Percentiles rank a stretch among this genome's conserved stretches.
phyloP scores from a whole-genome alignment of 1,284 basidiomycete species.

The Ceratobasidium sp. region DNA sequence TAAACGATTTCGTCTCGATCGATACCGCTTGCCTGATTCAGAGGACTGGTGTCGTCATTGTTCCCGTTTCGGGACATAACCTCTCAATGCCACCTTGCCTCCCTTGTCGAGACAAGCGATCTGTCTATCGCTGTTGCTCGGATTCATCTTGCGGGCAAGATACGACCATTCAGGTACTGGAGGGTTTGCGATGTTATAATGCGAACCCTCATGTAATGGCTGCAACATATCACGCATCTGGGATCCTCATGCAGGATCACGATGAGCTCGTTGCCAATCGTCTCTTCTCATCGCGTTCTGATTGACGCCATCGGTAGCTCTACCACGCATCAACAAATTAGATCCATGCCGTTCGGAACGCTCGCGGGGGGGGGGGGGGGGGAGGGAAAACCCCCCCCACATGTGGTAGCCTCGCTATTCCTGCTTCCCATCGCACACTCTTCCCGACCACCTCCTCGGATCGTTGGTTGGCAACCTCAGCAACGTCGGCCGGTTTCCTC shows the following conservation, averaged over 20 bases:
- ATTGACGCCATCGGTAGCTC: constrained; percentile 42
- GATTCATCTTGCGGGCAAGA: constrained; percentile 60
- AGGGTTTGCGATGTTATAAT: constrained; percentile 61
- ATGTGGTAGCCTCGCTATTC: constrained; percentile 62
- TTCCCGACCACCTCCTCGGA: constrained; percentile 59
- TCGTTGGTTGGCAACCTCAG: constrained; percentile 56
- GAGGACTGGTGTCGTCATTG: constrained; percentile 44
- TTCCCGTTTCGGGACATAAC: constrained; percentile 10
- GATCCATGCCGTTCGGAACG: constrained; percentile 57
- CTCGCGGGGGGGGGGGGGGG: constrained; percentile 55
- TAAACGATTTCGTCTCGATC: constrained; percentile 42
- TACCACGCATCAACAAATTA: constrained; percentile 46
- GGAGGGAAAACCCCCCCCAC: too few relatives aligned
- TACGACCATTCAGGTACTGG: constrained; percentile 51
- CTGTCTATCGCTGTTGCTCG: constrained; percentile 67
- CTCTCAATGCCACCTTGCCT: constrained; percentile 25
- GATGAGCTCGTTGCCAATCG: constrained; percentile 56
- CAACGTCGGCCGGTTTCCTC: constrained; percentile 56
- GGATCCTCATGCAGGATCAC: constrained; percentile 59
- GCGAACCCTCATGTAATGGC: constrained; percentile 73
- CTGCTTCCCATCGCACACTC: constrained; percentile 57
- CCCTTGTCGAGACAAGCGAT: constrained; percentile 58
- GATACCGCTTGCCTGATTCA: constrained; percentile 31
- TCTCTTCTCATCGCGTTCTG: constrained; percentile 48
- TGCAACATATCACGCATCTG: constrained; percentile 63